Evolutionary conservation across 208 protist genomes (phyloP).

Genomic region (Trichomonas gallinae): DNA sequence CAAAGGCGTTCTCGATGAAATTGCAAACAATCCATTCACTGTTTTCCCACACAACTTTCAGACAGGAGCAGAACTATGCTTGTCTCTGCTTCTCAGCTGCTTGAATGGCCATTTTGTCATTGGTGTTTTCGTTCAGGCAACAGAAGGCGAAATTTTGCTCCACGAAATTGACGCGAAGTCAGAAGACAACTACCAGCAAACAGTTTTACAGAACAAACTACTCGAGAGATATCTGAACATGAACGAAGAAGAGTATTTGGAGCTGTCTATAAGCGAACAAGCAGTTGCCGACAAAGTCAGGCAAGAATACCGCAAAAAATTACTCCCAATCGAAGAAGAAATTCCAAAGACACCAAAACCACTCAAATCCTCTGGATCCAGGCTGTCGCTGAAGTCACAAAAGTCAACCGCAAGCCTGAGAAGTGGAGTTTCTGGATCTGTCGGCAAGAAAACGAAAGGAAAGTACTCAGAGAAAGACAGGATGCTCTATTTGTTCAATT

Average conservation of each 20-base stretch:
- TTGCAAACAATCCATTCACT: not conserved
- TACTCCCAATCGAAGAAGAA: not conserved
- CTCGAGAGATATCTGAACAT: not conserved
- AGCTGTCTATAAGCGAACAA: not conserved
- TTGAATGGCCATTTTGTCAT: not conserved
- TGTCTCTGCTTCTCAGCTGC: not conserved
- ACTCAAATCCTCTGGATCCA: not conserved
- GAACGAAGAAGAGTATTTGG: not conserved
- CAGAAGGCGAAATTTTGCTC: not conserved
- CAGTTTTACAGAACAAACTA: not conserved
- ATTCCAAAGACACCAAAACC: not conserved
- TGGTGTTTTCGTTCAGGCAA: not conserved
- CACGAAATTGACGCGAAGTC: not conserved
- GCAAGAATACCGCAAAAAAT: not conserved
- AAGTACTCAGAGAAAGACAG: not conserved
- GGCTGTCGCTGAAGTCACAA: not conserved
- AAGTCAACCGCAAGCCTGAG: not conserved
- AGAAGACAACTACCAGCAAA: not conserved
- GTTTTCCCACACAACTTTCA: not conserved
- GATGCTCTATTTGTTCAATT: not conserved
- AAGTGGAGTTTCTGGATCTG: not conserved
- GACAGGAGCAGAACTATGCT: not conserved
- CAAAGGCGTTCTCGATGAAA: not conserved
- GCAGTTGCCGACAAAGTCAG: not conserved
- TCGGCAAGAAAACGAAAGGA: not conserved